These are phyloP conservation scores for Thymus mandschuricus DNA, from an alignment of 257 asterid genomes.

Conservation along the genomic window DNA sequence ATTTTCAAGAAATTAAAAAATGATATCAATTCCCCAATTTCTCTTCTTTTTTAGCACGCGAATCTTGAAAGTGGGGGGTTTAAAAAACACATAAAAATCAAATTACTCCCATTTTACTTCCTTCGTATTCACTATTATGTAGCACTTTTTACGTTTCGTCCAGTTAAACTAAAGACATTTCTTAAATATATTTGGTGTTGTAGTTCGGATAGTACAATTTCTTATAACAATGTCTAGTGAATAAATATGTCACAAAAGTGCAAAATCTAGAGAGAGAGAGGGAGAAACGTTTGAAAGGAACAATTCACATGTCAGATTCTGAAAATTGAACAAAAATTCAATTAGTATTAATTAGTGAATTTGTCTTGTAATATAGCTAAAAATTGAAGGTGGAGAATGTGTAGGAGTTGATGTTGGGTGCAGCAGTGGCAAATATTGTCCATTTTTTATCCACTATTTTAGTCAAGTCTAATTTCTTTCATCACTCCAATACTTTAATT, in stretches of 20 bases:
- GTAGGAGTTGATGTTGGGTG: constrained; percentile 48
- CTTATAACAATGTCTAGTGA: not conserved
- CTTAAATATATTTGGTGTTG: too few species aligned
- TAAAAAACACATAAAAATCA: not conserved
- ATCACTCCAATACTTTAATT: constrained; percentile 25
- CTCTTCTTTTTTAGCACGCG: constrained; percentile 26
- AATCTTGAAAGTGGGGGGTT: constrained; percentile 11
- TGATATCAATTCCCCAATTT: too few species aligned
- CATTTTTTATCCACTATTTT: constrained; percentile 35
- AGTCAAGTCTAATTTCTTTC: constrained; percentile 41
- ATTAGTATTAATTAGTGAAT: not conserved
- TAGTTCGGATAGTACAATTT: not conserved
- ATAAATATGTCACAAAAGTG: not conserved
- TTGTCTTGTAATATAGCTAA: constrained; percentile 22
- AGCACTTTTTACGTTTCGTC: too few species aligned
- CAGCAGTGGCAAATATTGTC: constrained; percentile 47
- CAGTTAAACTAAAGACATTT: too few species aligned
- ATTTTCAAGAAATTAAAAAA: constrained; percentile 28
- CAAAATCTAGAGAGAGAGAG: too few species aligned
- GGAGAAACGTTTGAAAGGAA: constrained; percentile 24
- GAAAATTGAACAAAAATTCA: constrained; percentile 33
- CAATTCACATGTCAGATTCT: constrained; percentile 30
- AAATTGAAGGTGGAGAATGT: constrained; percentile 24
- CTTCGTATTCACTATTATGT: too few species aligned
- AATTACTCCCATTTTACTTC: not conserved